Conservation (phyloP, 2,329 filamentous ascomycete genomes). For the Neonectria ditissima region DNA sequence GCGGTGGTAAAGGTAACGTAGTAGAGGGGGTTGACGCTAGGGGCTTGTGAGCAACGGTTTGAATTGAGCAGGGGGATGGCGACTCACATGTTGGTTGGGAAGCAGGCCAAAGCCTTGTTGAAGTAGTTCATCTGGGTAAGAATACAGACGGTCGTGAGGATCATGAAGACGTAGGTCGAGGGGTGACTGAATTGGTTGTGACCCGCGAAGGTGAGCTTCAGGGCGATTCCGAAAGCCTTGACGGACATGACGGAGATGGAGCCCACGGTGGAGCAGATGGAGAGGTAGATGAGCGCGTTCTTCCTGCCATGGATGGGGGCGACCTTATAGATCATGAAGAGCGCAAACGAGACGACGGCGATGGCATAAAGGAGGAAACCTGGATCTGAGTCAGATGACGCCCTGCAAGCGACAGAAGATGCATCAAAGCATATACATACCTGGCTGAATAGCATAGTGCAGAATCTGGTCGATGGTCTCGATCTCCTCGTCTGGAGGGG, state of each 20-base stretch:
- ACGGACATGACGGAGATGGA: slow-evolving; percentile 99
- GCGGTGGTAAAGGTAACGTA: slow-evolving; percentile 98
- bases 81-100: slow-evolving; percentile 94
- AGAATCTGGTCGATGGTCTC: slow-evolving; percentile 92
- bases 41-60: slow-evolving; percentile 12
- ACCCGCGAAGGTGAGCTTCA: slow-evolving; percentile 92
- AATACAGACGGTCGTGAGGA: slow-evolving; percentile 92
- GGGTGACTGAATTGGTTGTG: slow-evolving; percentile 96
- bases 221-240: slow-evolving; percentile 97
- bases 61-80: too few species aligned
- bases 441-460: slow-evolving; percentile 88
- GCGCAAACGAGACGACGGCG: slow-evolving; percentile 83
- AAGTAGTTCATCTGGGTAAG: slow-evolving; percentile 99
- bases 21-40: slow-evolving; percentile 92
- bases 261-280: slow-evolving; percentile 96
- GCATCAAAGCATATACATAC: slow-evolving; percentile 59
- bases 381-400: slow-evolving; percentile 52
- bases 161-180: slow-evolving; percentile 97
- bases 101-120: slow-evolving; percentile 97
- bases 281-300: slow-evolving; percentile 96
- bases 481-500: slow-evolving; percentile 92
- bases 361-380: slow-evolving; percentile 91
- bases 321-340: slow-evolving; percentile 96
- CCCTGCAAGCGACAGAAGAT: too few species aligned
- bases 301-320: slow-evolving; percentile 91